Conservation (phyloP, 768 basidiomycete species). For the Trametes maxima region DNA sequence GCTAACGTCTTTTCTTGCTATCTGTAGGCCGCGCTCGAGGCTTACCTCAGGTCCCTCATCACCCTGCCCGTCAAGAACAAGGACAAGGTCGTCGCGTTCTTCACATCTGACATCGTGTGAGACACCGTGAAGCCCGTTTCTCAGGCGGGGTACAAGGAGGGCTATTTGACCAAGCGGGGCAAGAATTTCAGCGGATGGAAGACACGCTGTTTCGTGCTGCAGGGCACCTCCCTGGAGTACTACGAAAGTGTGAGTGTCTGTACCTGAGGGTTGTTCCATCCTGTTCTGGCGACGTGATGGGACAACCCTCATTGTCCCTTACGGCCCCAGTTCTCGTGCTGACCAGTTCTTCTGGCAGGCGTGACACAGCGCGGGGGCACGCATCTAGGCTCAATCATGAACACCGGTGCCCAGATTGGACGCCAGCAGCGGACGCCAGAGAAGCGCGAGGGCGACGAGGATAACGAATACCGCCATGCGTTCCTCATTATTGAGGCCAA, state of each 20-base stretch:
- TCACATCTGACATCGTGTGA: conserved; percentile 86
- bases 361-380: conserved; percentile 77
- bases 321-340: conserved; percentile 7
- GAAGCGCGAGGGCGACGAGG: conserved; percentile 64
- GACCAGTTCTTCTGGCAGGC: conserved; percentile 15
- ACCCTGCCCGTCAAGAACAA: conserved; percentile 84
- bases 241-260: conserved; percentile 82
- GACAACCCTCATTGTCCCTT: conserved; percentile 15
- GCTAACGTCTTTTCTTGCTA: conserved; percentile 20
- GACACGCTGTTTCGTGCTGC: conserved; percentile 91
- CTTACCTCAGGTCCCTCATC: conserved; percentile 84
- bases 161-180: conserved; percentile 93
- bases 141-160: conserved; percentile 88
- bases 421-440: conserved; percentile 77
- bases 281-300: background rate
- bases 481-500: conserved; percentile 94
- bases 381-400: conserved; percentile 86
- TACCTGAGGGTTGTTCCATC: background rate
- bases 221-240: conserved; percentile 90
- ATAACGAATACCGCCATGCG: conserved; percentile 94
- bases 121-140: conserved; percentile 75
- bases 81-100: conserved; percentile 87
- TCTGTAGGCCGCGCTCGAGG: conserved; percentile 70
- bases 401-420: conserved; percentile 95
- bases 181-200: conserved; percentile 99